Evolutionary conservation across 2,329 filamentous ascomycete species (phyloP), one percentile per base, ranked within the genome.

Genomic region (Pestalotiopsis sp.): DNA sequence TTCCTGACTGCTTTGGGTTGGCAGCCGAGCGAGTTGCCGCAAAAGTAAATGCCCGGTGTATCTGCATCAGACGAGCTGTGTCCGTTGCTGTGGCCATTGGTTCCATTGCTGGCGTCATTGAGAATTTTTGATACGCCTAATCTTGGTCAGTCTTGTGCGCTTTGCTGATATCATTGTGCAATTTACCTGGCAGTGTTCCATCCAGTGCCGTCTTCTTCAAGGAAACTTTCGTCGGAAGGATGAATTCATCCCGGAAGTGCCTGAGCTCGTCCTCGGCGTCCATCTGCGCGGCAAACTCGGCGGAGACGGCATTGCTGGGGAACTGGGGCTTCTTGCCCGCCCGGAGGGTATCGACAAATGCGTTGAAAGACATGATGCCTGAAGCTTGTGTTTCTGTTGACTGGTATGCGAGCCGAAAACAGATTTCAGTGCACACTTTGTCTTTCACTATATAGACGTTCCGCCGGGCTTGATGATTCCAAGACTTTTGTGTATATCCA

Each of bases 1-100:
- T 93, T 91, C 73, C 94, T 93, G 1, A 99, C 95, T 0, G 94
- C 87, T 70, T 87, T 89, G 59, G 95, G 94, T 78, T 97, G 94
- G 3, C 95, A 87, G 49, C 94, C 94, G 1, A 97, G 87, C 0
- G 94, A 97, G 82, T 97, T 97, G 68, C 95, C 95, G 73, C 94
- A 95, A 71, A 98, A 90, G 80, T 97, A 98, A 69, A 93, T 91
- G 69, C 65, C 25, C 27, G 67, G 52, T 11, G 39, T 41, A 11
- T 83, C 75, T 1, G 79, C 75, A 17, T 71, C 67, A 3, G 66
- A 56, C 1, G 70, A 66, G 23, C 72, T 74, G n/a, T 81, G 68
- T 49, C 56, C 71, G 66, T 73, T 74, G 64, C 60, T 13, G 36
- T 70, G 66, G 56, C 72, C 73, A 17, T 76, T 71, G 73, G 39